Conservation (phyloP, 2,329 filamentous ascomycete genomes). For the Trichoderma atroviride region DNA sequence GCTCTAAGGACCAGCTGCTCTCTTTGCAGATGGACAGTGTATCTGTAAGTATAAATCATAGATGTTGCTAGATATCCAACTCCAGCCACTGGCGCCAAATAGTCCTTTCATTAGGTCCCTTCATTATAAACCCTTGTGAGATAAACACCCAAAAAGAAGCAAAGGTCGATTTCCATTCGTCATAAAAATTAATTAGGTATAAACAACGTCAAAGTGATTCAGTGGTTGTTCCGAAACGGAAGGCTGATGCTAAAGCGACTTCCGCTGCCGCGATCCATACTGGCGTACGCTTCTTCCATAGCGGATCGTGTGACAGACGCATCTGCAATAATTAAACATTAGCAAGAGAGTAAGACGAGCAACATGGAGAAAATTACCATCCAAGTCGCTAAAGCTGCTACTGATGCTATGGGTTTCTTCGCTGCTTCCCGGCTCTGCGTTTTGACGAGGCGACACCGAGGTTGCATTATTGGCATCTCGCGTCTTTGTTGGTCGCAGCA, state of each 20-base stretch:
- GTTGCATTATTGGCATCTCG: conserved; percentile 44
- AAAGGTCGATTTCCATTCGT: not conserved
- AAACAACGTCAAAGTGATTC: conserved; percentile 35
- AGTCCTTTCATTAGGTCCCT: not conserved
- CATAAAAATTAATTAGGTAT: not conserved
- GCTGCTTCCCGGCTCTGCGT: conserved; percentile 64
- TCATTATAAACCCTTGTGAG: not conserved
- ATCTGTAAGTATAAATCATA: conserved; percentile 8
- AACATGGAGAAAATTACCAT: conserved; percentile 55
- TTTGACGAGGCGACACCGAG: conserved; percentile 61
- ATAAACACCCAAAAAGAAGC: not conserved
- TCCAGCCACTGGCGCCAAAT: not conserved
- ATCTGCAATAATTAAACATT: conserved; percentile 51
- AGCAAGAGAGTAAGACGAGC: not conserved
- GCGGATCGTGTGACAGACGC: conserved; percentile 80
- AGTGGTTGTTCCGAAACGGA: conserved; percentile 62
- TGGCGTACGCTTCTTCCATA: conserved; percentile 75
- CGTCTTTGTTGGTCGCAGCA: conserved; percentile 37
- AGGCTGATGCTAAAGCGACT: conserved; percentile 69
- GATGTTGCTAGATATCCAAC: not conserved
- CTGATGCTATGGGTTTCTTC: conserved; percentile 80
- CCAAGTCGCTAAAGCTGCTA: conserved; percentile 83
- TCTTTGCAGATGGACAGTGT: not conserved
- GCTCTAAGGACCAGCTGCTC: not conserved
- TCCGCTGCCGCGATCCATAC: conserved; percentile 43